Evolutionary conservation across 495 filamentous ascomycete genomes (phyloP), one percentile per base, ranked within the genome.

Genomic region (Pseudoneurospora amorphoporcata): DNA sequence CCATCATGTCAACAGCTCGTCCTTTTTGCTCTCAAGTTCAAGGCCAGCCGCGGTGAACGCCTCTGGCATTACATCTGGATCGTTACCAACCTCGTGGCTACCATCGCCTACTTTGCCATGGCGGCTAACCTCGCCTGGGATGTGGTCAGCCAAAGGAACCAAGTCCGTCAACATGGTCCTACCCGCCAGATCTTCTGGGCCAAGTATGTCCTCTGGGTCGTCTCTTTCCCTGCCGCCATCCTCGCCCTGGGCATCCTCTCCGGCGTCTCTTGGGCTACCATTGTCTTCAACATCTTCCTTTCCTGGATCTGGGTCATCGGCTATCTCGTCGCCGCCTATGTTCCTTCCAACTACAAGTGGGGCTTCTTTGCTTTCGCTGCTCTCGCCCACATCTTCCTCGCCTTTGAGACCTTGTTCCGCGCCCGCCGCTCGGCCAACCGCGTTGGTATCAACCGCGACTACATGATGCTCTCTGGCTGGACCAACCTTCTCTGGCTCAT

Each of bases 31-130:
- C 77, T 81, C n/a, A 78, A 79, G 61, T 83, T 81, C 74, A 70
- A 77, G 2, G 83, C 85, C 69, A 77, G 79, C 16, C 72, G 76
- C 19, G 83, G 84, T 35, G 85, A 87, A 78, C 81, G 79, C 74
- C 81, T 88, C 77, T 88, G 87, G 80, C 86, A 87, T 78, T 86
- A 86, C 73, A 77, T 87, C 71, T 87, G 85, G 78, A 83, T 79
- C 70, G 78, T 87, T 68, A 81, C 83, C 47, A 79, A 79, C 70
- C 81, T 87, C 23, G 79, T 81, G 72, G 86, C 84, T 61, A 74
- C 82, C 40, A 81, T 85, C 74, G 72, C 80, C 68, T 86, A 85
- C 79, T 86, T 75, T 72, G 83, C 84, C 73, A 74, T 78, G 73
- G 84, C 82, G 41, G 81, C 82, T 4, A 82, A 85, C 75, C 80